phyloP scores from a whole-genome alignment of 352 stramenopile species.

The Globisporangium okanoganense region DNA sequence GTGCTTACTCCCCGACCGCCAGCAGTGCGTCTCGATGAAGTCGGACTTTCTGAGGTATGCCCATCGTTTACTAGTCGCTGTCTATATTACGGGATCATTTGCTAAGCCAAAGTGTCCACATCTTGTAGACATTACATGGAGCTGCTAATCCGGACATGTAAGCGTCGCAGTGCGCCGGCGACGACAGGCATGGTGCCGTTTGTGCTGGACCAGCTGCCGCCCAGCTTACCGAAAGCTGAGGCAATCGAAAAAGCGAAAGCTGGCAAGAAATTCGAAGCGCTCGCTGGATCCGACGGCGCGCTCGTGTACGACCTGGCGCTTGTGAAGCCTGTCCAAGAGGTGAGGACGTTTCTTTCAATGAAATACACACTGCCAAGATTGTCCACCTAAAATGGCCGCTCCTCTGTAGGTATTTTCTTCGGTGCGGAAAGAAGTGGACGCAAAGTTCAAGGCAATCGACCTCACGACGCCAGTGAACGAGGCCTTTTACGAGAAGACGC shows the following conservation, averaged over 20 bases:
- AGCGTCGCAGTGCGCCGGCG: conserved; percentile 89
- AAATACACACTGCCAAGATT: neutral
- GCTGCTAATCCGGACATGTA: conserved; percentile 91
- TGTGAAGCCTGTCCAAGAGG: conserved; percentile 56
- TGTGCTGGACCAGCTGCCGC: conserved; percentile 90
- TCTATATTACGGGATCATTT: no score
- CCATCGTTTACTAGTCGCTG: neutral
- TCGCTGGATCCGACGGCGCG: conserved; percentile 90
- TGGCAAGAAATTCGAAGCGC: conserved; percentile 86
- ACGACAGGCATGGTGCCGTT: conserved; percentile 97
- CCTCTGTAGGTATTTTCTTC: conserved; percentile 12
- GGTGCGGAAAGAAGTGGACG: neutral
- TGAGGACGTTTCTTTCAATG: conserved; percentile 6
- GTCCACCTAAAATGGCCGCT: neutral
- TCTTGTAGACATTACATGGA: conserved; percentile 84
- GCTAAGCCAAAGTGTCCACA: neutral
- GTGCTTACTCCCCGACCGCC: conserved; percentile 91
- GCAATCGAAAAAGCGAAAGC: conserved; percentile 77
- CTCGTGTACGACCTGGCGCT: conserved; percentile 93
- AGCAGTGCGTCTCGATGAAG: conserved; percentile 71
- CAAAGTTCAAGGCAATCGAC: neutral
- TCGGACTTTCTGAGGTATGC: conserved; percentile 52
- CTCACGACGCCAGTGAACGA: conserved; percentile 19
- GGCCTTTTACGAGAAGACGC: conserved; percentile 30
- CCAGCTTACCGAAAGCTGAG: conserved; percentile 44